Base-by-base conservation (phyloP, 2,329 filamentous ascomycete species). In the Sporothrix phasma region DNA sequence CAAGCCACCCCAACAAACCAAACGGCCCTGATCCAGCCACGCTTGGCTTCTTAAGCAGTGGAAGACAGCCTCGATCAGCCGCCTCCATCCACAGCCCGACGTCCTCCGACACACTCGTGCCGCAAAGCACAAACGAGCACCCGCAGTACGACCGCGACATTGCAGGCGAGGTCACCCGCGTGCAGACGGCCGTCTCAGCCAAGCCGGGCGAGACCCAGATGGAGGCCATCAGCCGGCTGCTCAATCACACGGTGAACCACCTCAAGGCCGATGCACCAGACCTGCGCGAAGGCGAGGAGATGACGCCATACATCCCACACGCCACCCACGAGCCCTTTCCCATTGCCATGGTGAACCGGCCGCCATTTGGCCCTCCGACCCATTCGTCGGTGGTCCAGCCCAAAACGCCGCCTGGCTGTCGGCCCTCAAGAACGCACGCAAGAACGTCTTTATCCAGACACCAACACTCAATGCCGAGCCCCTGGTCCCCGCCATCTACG, bases 321-420 rank as follows among this genome's bases (percentile, higher is more conserved):
- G 76, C 77, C 0, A 72, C 74, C 0, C 81, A 84, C 65, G 75
- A 79, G 2, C 79, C 83, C 0, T 83, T 90, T 17, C 87, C 88
- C 0, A 89, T 92, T 67, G 88, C 88, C 0, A 76, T 92, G 58
- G 87, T 90, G 0, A 88, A 85, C 67, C 82, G 89, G 2, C 79
- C 83, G 22, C 87, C 89, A 0, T 88, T 85, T 71, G 88, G 88
- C 1, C 77, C 80, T 0, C 80, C 84, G 1, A 88, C 84, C 68
- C 83, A 87, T 64, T 76, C 78, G 19, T 84, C 81, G 19, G 76
- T 85, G 2, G 77, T 81, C 58, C 86, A 85, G 2, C 89, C 0
- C 89, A 93, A 69, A 92, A 93, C 69, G 87, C 86, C 59, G 87
- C 86, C 0, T 92, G 87, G 82, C 75, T 92, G 0, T 88, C 88